phyloP scores from a whole-genome alignment of 2,329 filamentous ascomycete species.

The Rutstroemia sp. region DNA sequence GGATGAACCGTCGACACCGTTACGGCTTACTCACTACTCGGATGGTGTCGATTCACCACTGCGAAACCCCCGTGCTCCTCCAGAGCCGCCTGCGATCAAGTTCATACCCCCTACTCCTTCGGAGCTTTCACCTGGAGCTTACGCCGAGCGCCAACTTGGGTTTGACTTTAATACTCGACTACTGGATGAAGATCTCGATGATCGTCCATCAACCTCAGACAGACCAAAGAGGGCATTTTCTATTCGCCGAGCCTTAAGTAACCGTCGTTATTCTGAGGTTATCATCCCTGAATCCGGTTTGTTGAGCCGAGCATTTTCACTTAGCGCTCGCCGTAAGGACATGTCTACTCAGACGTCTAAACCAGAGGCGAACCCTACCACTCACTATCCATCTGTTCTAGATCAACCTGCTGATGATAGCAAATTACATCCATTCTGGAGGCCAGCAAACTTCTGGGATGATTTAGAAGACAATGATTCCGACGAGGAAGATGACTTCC shows the following conservation, averaged over 20 bases:
- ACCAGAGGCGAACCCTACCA: conserved; percentile 20
- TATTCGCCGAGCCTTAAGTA: conserved; percentile 44
- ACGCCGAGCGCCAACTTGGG: conserved; percentile 44
- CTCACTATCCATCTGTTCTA: conserved; percentile 36
- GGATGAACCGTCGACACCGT: conserved; percentile 42
- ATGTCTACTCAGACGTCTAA: conserved; percentile 22
- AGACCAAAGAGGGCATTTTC: conserved; percentile 42
- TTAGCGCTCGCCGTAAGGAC: conserved; percentile 20
- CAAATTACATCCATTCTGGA: conserved; percentile 55
- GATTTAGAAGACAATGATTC: conserved; percentile 35
- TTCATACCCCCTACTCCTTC: conserved; percentile 59
- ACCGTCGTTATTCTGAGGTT: conserved; percentile 41
- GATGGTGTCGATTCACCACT: conserved; percentile 54
- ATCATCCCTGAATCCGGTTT: conserved; percentile 44
- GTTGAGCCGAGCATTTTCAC: conserved; percentile 36
- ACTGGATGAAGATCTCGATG: conserved; percentile 29
- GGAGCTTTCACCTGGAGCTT: conserved; percentile 46
- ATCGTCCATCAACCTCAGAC: conserved; percentile 24
- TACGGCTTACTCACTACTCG: conserved; percentile 40
- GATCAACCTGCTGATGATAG: conserved; percentile 43
- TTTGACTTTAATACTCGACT: conserved; percentile 33
- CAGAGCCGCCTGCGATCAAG: conserved; percentile 48
- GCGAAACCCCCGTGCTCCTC: conserved; percentile 53
- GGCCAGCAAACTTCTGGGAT: conserved; percentile 41
- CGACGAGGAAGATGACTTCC: conserved; percentile 32